These are phyloP conservation scores for Mycena capillaripes DNA, from an alignment of 768 basidiomycete species.

Conservation along the genomic window DNA sequence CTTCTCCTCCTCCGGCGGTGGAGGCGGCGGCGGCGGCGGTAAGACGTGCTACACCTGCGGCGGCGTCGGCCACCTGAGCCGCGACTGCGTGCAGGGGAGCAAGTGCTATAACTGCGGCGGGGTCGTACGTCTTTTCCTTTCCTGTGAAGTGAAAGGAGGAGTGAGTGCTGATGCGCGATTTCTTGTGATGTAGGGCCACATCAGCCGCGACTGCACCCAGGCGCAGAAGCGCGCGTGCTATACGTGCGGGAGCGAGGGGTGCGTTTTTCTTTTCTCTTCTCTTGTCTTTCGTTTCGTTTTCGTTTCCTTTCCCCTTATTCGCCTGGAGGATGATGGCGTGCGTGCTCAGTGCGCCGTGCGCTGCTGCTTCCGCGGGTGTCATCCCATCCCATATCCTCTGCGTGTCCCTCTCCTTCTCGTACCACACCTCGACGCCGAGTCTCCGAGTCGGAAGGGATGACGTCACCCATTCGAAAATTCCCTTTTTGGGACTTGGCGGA, in stretches of 20 bases:
- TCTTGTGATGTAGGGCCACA: slow-evolving; percentile 90
- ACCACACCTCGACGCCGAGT: no score
- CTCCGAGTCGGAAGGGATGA: not conserved
- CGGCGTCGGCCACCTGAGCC: slow-evolving; percentile 88
- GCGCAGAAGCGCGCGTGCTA: slow-evolving; percentile 89
- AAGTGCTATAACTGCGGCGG: slow-evolving; percentile 92
- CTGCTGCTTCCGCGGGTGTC: no score
- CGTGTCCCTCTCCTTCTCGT: not conserved
- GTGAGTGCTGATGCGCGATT: no score
- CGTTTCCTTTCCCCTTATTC: not conserved
- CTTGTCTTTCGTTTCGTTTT: not conserved
- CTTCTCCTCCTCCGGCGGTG: slow-evolving; percentile 46
- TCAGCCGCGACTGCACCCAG: slow-evolving; percentile 87
- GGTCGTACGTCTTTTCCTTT: slow-evolving; percentile 62
- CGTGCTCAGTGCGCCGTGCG: not conserved
- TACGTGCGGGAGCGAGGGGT: slow-evolving; percentile 86
- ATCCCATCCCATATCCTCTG: no score
- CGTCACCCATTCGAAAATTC: not conserved
- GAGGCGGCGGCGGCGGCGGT: slow-evolving; percentile 39
- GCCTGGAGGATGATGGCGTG: no score
- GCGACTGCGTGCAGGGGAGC: slow-evolving; percentile 88
- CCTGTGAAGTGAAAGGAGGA: not conserved
- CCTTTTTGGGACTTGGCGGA: slow-evolving; percentile 3
- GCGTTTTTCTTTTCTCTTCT: slow-evolving; percentile 42
- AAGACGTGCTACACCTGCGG: slow-evolving; percentile 82